These are phyloP conservation scores for Fusarium transvaalense DNA, from an alignment of 2,329 filamentous ascomycete species.

Conservation along the genomic window DNA sequence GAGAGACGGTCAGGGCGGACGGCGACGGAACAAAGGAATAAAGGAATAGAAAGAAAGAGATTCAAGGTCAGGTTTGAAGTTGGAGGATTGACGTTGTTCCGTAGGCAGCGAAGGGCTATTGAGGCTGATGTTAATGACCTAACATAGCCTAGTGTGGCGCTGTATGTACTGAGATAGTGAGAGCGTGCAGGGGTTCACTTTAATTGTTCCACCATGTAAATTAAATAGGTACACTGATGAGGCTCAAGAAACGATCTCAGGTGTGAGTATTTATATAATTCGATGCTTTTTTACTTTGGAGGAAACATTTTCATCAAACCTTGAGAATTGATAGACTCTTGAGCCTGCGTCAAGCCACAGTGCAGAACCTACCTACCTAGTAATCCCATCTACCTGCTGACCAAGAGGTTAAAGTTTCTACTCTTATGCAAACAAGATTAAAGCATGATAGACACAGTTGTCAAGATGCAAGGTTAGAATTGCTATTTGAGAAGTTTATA, in stretches of 20 bases:
- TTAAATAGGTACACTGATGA: background rate
- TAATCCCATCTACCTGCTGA: background rate
- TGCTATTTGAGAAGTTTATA: background rate
- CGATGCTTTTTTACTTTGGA: background rate
- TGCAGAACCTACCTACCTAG: too few relatives aligned
- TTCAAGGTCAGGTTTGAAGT: slow-evolving; percentile 33
- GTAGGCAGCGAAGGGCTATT: slow-evolving; percentile 15
- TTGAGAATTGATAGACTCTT: background rate
- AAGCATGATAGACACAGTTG: too few relatives aligned
- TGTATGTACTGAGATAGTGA: slow-evolving; percentile 6
- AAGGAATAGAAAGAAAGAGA: slow-evolving; percentile 18
- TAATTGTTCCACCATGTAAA: background rate
- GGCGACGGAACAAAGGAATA: slow-evolving; percentile 28
- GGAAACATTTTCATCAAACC: background rate
- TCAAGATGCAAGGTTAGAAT: too few relatives aligned
- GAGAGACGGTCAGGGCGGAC: slow-evolving; percentile 20
- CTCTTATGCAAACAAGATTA: too few relatives aligned
- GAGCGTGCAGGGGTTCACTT: background rate
- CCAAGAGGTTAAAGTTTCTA: background rate
- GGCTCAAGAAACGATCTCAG: background rate
- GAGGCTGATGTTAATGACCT: slow-evolving; percentile 41
- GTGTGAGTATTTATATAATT: background rate
- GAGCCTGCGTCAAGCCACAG: background rate
- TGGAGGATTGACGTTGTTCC: slow-evolving; percentile 43
- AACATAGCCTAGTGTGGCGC: slow-evolving; percentile 33